Conservation (phyloP, 805 yeast species). For the Osmozyma mogii region DNA sequence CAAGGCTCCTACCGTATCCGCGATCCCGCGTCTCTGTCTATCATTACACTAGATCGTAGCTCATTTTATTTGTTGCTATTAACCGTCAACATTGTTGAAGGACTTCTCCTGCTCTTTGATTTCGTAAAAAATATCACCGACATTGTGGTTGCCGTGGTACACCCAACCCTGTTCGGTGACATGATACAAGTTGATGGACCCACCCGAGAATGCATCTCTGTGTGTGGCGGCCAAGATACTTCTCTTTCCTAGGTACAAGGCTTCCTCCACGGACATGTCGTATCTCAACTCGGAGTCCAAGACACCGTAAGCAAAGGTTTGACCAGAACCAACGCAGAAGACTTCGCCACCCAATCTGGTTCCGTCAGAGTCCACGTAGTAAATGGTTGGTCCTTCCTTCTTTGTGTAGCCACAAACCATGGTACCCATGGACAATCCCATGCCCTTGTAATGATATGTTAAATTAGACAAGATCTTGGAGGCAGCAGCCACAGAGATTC, state of each 20-base stretch:
- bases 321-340: constrained; percentile 98
- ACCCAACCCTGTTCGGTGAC: constrained; percentile 93
- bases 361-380: constrained; percentile 96
- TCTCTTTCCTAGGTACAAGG: constrained; percentile 88
- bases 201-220: constrained; percentile 98
- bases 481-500: constrained; percentile 95
- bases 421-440: constrained; percentile 99
- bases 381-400: constrained; percentile 91
- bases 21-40: too few species aligned
- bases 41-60: too few species aligned
- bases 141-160: constrained; percentile 92
- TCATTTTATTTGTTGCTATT: constrained; percentile 5
- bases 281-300: constrained; percentile 85
- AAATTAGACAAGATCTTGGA: constrained; percentile 86
- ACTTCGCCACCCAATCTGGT: constrained; percentile 90
- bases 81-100: constrained; percentile 69
- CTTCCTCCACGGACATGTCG: constrained; percentile 91
- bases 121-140: constrained; percentile 87
- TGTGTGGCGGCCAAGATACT: constrained; percentile 96
- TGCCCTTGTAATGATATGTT: constrained; percentile 90
- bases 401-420: constrained; percentile 97
- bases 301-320: constrained; percentile 98
- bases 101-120: constrained; percentile 82
- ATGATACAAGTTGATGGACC: constrained; percentile 87
- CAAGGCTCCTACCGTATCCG: too few species aligned